Evolutionary conservation across 306 rosid genomes (phyloP).

Genomic region (Corylus heterophylla): DNA sequence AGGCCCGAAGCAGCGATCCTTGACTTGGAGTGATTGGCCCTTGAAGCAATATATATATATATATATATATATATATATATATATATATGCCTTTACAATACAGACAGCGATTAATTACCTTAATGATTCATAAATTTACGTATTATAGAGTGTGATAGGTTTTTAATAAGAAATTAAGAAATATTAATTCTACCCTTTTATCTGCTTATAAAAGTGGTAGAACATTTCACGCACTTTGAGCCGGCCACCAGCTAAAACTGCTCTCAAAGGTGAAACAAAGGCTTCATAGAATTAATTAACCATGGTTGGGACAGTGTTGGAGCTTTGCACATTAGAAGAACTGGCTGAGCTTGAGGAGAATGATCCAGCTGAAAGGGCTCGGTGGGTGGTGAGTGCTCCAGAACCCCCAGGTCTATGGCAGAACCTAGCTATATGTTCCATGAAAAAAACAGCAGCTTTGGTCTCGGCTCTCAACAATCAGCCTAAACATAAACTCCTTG

Average conservation of each 20-base stretch:
- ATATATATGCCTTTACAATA: too few relatives aligned
- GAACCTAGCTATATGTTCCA: constrained; percentile 13
- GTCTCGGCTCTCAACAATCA: constrained; percentile 25
- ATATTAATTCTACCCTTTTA: not conserved
- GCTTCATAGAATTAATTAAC: constrained; percentile 29
- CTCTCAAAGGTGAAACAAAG: constrained; percentile 46
- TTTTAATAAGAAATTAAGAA: not conserved
- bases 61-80: too few relatives aligned
- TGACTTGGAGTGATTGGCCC: too few relatives aligned
- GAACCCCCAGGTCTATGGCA: constrained; percentile 41
- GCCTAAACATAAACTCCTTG: constrained; percentile 4
- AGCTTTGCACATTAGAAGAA: constrained; percentile 16
- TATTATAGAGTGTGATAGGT: not conserved
- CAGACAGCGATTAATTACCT: too few relatives aligned
- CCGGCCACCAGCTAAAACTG: not conserved
- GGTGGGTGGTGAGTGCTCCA: constrained; percentile 48
- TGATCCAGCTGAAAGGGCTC: constrained; percentile 21
- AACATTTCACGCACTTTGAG: not conserved
- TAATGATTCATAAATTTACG: too few relatives aligned
- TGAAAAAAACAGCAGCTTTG: constrained; percentile 10
- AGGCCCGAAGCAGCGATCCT: too few relatives aligned
- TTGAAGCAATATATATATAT: too few relatives aligned
- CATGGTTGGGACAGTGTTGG: constrained; percentile 34
- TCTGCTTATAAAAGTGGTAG: not conserved
- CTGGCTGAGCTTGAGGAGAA: constrained; percentile 35